A percentile compares a stretch with the other conserved stretches of the same genome.
These are phyloP conservation scores for Penicillium turbatum DNA, from an alignment of 495 filamentous ascomycete genomes.

Conservation along the genomic window DNA sequence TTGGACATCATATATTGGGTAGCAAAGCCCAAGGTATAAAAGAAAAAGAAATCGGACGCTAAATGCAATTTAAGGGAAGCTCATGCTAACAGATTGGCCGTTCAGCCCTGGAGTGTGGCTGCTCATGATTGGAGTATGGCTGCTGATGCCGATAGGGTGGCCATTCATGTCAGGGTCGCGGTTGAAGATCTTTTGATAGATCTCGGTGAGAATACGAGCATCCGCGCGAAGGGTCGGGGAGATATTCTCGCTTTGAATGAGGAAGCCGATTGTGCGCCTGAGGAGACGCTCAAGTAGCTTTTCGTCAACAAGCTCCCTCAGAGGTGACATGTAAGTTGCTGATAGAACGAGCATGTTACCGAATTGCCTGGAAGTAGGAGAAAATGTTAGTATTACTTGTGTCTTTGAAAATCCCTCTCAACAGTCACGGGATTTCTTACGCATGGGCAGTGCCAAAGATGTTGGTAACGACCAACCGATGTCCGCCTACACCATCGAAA, in stretches of 20 bases:
- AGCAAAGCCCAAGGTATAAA: background rate
- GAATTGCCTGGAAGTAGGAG: constrained; percentile 69
- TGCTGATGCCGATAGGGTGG: constrained; percentile 2
- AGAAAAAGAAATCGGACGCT: background rate
- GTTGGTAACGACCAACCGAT: constrained; percentile 5
- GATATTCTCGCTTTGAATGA: constrained; percentile 55
- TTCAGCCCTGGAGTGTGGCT: background rate
- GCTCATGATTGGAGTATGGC: constrained; percentile 13
- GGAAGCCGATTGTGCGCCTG: constrained; percentile 65
- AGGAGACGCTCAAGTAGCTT: constrained; percentile 47
- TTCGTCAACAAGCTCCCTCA: constrained; percentile 48
- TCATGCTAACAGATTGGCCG: background rate
- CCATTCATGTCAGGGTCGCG: constrained; percentile 18
- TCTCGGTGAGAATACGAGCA: constrained; percentile 59
- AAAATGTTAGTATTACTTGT: background rate
- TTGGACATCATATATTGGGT: background rate
- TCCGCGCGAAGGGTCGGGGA: constrained; percentile 65
- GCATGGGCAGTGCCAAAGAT: constrained; percentile 9
- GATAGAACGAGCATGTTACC: constrained; percentile 88
- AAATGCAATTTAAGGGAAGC: constrained; percentile 7
- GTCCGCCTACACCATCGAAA: constrained; percentile 6
- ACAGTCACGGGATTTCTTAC: background rate
- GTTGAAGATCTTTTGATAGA: constrained; percentile 51
- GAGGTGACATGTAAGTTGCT: constrained; percentile 63
- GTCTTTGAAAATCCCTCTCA: no score